These are phyloP conservation scores for Colletotrichum australisinense DNA, from an alignment of 2,329 filamentous ascomycete genomes.

Conservation along the genomic window DNA sequence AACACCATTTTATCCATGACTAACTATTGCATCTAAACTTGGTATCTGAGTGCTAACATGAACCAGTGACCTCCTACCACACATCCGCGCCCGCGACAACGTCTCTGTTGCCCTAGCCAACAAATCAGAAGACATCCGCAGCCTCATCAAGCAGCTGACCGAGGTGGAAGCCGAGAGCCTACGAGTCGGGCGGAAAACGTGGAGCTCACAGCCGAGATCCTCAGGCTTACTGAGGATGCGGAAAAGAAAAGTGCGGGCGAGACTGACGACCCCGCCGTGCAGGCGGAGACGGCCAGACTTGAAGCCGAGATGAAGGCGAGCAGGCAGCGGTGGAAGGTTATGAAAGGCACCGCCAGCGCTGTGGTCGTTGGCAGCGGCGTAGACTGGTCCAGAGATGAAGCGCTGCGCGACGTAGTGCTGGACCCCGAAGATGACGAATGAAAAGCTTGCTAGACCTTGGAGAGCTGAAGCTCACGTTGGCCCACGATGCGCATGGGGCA, in stretches of 20 bases:
- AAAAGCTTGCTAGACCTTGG: not conserved
- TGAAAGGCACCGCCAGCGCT: conserved; percentile 84
- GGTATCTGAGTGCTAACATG: conserved; percentile 6
- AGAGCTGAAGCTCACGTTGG: not conserved
- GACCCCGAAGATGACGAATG: conserved; percentile 62
- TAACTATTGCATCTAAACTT: not conserved
- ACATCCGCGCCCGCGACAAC: conserved; percentile 75
- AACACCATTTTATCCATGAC: not conserved
- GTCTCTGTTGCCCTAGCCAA: conserved; percentile 73
- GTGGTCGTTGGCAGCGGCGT: conserved; percentile 85
- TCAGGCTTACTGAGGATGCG: conserved; percentile 70
- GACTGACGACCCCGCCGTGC: conserved; percentile 63
- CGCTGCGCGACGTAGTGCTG: conserved; percentile 77
- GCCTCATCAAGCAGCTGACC: conserved; percentile 64
- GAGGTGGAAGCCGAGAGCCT: conserved; percentile 69
- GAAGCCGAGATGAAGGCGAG: conserved; percentile 71
- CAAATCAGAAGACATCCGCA: conserved; percentile 64
- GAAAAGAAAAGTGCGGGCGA: conserved; percentile 64
- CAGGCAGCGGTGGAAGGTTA: conserved; percentile 75
- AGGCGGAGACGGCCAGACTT: conserved; percentile 66
- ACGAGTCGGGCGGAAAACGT: conserved; percentile 70
- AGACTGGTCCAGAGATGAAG: conserved; percentile 80
- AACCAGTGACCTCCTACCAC: conserved; percentile 72
- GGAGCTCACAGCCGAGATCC: conserved; percentile 69
- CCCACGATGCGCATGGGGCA: not conserved